Percentiles rank a stretch among this genome's conserved stretches.
Evolutionary conservation across 805 yeast genomes (phyloP).

Genomic region (Clavispora santaluciae): DNA sequence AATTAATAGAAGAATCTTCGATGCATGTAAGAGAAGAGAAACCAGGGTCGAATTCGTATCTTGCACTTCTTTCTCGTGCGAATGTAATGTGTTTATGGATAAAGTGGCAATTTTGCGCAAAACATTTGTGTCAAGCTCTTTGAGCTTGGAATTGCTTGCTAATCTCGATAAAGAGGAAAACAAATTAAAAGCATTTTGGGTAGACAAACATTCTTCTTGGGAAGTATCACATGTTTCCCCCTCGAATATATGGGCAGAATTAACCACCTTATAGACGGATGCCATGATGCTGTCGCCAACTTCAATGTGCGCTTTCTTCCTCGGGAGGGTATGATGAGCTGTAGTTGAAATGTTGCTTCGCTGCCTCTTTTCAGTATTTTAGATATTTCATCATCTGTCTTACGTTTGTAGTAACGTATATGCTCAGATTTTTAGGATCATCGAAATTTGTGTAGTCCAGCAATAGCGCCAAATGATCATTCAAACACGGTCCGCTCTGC

Average conservation of each 20-base stretch:
- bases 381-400: background rate
- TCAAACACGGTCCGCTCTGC: conserved; percentile 80
- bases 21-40: conserved; percentile 23
- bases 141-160: conserved; percentile 10
- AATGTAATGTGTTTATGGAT: background rate
- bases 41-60: background rate
- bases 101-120: background rate
- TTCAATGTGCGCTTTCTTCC: background rate
- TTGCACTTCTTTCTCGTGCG: background rate
- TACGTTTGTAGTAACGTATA: conserved; percentile 2
- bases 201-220: background rate
- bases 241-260: background rate
- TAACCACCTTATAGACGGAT: background rate
- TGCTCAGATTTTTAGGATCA: background rate
- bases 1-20: conserved; percentile 35
- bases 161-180: conserved; percentile 15
- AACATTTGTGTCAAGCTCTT: background rate
- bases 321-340: background rate
- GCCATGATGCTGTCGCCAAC: background rate
- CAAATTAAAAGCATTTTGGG: background rate
- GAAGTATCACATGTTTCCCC: background rate
- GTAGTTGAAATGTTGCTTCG: conserved; percentile 1
- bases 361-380: background rate
- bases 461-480: conserved; percentile 1
- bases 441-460: background rate